Evolutionary conservation across 768 basidiomycete species (phyloP), one percentile per base, ranked within the genome.

Genomic region (Leccinum rimulosum): DNA sequence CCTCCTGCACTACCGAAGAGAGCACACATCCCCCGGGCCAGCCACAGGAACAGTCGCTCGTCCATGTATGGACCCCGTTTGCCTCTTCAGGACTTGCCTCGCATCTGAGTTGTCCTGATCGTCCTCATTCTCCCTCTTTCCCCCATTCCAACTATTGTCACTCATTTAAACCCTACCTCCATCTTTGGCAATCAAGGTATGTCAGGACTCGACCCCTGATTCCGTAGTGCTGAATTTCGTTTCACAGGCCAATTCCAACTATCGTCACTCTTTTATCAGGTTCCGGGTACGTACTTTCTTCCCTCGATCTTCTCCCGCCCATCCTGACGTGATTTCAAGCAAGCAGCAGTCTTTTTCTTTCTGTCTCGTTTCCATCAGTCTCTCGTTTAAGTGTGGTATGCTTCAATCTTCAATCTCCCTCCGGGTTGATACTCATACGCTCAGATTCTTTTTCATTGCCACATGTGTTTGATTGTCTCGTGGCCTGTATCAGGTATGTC

Each of bases 191-290:
- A 22, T 15, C 6, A 57, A 27, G 57, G 63, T 64, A 33, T 12
- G 33, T 50, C 14, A 10, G 4, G 10, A 27, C 9, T 58, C 6
- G 4, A 43, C 12, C 25, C n/a, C 3, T 48, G 15, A 30, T 17
- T 17, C 45, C 22, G 12, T 25, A 4, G 12, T 30, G 15, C 56
- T 55, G 43, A 64, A 11, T 14, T 27, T 15, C 8, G 4, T 17
- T 35, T 54, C 14, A 4, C 19, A 22, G 33, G 33, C 33, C 33
- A 33, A 33, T 33, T 33, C 61, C 58, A 66, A 58, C 54, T 50
- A 57, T 67, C 12, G 57, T 66, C 62, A 52, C 17, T 56, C 65
- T 2, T 63, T 66, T 62, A n/a, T 30, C 25, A n/a, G 8, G 40
- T 30, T 50, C 7, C 49, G 6, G 49, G 49, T 50, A 30, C 3